Evolutionary conservation across 1,139 yeast genomes (phyloP).

Genomic region (Wickerhamomyces sp.): DNA sequence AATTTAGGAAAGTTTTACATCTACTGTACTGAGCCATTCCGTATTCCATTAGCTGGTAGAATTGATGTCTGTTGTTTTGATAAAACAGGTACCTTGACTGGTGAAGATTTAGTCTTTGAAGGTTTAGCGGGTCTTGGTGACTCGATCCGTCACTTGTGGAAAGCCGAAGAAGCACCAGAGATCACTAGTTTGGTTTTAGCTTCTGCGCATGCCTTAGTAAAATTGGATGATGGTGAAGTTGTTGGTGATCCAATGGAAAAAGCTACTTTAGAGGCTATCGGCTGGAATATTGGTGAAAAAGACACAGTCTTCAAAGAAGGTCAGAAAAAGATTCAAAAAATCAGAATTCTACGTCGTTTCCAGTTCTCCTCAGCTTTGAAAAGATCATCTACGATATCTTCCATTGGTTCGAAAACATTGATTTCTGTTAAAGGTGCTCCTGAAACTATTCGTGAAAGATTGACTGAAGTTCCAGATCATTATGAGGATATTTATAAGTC

Average conservation of each 20-base stretch:
- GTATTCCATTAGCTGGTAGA: slow-evolving; percentile 97
- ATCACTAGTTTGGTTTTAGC: slow-evolving; percentile 77
- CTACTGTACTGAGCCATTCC: slow-evolving; percentile 97
- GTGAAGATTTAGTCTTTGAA: slow-evolving; percentile 93
- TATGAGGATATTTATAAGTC: slow-evolving; percentile 87
- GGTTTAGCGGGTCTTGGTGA: slow-evolving; percentile 84
- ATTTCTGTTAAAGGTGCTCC: slow-evolving; percentile 99
- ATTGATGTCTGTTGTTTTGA: slow-evolving; percentile 98
- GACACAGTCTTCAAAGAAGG: slow-evolving; percentile 54
- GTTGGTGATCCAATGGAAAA: slow-evolving; percentile 99
- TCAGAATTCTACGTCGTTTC: slow-evolving; percentile 85
- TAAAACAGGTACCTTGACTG: slow-evolving; percentile 97
- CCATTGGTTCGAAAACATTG: slow-evolving; percentile 53
- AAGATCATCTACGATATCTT: slow-evolving; percentile 90
- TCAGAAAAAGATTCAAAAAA: slow-evolving; percentile 42
- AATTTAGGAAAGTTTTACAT: slow-evolving; percentile 84
- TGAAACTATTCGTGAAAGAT: slow-evolving; percentile 86
- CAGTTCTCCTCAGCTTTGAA: slow-evolving; percentile 95
- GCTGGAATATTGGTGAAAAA: slow-evolving; percentile 77
- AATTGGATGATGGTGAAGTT: slow-evolving; percentile 90
- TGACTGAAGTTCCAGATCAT: slow-evolving; percentile 63
- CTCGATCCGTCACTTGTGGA: slow-evolving; percentile 49
- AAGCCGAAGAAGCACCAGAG: slow-evolving; percentile 57
- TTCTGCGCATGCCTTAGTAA: slow-evolving; percentile 93
- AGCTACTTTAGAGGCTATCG: slow-evolving; percentile 84